Conservation (phyloP, 2,329 filamentous ascomycete genomes). For the Arthroderma sp. region DNA sequence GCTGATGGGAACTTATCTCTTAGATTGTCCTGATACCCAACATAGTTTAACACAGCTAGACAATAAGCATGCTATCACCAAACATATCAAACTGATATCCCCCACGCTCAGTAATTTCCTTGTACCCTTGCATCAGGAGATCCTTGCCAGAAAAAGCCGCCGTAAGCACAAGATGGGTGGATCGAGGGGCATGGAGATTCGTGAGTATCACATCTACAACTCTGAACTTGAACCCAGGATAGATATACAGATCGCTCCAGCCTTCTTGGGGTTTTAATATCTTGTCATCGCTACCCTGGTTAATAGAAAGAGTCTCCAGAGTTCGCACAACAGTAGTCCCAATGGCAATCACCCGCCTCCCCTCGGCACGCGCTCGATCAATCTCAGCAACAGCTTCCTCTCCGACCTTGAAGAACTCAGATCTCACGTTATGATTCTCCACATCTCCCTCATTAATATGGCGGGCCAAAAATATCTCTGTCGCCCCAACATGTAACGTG, state of each 20-base stretch:
- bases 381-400: background rate
- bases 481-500: background rate
- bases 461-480: background rate
- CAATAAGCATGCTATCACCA: background rate
- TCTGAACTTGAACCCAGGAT: background rate
- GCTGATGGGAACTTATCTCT: too few species aligned
- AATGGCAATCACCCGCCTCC: background rate
- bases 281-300: background rate
- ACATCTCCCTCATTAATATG: background rate
- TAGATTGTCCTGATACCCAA: too few species aligned
- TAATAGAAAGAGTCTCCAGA: background rate
- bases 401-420: background rate
- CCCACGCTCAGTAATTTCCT: background rate
- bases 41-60: background rate
- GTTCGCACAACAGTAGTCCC: conserved; percentile 1
- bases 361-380: background rate
- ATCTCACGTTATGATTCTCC: background rate
- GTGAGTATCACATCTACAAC: background rate
- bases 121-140: background rate
- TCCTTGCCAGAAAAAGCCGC: background rate
- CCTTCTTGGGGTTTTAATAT: background rate
- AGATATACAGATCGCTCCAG: background rate
- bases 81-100: background rate
- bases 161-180: background rate
- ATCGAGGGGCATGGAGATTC: background rate